phyloP scores from a whole-genome alignment of 2,329 filamentous ascomycete species.

The Hypoxylon sp. region DNA sequence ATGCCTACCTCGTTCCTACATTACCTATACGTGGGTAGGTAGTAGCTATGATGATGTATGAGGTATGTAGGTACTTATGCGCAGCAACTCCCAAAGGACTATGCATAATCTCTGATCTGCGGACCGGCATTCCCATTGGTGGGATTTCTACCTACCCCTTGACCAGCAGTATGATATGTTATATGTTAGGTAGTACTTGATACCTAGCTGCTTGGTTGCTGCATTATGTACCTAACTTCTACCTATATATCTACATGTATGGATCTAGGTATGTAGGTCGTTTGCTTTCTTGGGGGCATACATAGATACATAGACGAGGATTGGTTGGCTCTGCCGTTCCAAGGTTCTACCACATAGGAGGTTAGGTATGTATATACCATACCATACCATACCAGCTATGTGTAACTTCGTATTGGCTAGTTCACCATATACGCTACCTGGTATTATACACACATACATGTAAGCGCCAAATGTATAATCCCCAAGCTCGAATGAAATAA shows the following conservation, averaged over 20 bases:
- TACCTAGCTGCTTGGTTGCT: too few species aligned
- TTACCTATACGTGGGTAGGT: neutral
- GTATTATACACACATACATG: neutral
- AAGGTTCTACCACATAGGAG: neutral
- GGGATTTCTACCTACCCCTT: slow-evolving; percentile 1
- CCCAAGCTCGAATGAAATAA: neutral
- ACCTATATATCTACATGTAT: too few species aligned
- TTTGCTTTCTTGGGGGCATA: too few species aligned
- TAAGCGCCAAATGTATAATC: neutral
- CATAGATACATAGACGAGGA: too few species aligned
- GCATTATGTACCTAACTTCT: too few species aligned
- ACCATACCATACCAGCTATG: too few species aligned
- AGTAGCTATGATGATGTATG: neutral
- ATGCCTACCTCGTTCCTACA: slow-evolving; percentile 6
- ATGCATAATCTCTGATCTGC: slow-evolving; percentile 29
- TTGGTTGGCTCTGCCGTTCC: too few species aligned
- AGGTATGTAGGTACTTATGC: neutral
- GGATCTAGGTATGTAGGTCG: too few species aligned
- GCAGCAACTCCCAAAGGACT: slow-evolving; percentile 30
- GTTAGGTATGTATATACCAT: too few species aligned
- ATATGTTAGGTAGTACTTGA: neutral
- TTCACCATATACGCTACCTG: neutral
- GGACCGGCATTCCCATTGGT: slow-evolving; percentile 9
- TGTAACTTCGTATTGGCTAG: neutral
- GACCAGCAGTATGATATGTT: neutral